Evolutionary conservation across 2,329 filamentous ascomycete species (phyloP).

Genomic region (Ophiostoma novo-ulmi): DNA sequence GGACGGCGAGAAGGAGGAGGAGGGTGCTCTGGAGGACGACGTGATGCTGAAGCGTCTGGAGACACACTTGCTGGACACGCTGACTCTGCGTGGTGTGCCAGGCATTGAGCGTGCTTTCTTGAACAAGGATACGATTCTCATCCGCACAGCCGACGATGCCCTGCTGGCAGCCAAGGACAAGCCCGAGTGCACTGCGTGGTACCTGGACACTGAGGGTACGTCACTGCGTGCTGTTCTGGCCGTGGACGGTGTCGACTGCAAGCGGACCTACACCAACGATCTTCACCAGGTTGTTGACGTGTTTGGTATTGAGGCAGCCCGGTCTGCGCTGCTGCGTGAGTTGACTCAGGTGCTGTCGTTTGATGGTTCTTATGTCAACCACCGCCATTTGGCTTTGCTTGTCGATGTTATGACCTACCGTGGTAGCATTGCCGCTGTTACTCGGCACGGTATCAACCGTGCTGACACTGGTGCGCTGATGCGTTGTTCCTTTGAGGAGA

Average conservation of each 20-base stretch:
- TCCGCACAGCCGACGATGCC: constrained; percentile 63
- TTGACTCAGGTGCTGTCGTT: constrained; percentile 91
- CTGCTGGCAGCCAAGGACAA: constrained; percentile 70
- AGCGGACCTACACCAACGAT: constrained; percentile 87
- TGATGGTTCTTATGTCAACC: constrained; percentile 98
- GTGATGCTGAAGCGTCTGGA: constrained; percentile 89
- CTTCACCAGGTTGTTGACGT: constrained; percentile 92
- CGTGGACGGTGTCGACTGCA: constrained; percentile 81
- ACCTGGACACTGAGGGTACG: constrained; percentile 89
- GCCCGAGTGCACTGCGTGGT: constrained; percentile 80
- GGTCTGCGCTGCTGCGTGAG: constrained; percentile 79
- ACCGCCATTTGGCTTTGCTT: constrained; percentile 89
- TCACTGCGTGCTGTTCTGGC: constrained; percentile 77
- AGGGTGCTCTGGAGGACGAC: constrained; percentile 67
- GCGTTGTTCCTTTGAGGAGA: constrained; percentile 99
- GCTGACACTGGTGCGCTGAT: constrained; percentile 96
- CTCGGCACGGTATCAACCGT: constrained; percentile 96
- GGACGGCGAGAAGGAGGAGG: constrained; percentile 68
- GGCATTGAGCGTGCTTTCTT: constrained; percentile 91
- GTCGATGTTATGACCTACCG: constrained; percentile 98
- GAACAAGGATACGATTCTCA: constrained; percentile 68
- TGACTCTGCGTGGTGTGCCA: constrained; percentile 84
- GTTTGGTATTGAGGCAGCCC: constrained; percentile 92
- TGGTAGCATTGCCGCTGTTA: constrained; percentile 90
- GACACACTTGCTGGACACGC: constrained; percentile 81